These are phyloP conservation scores for Neurospora sp. DNA, from an alignment of 495 filamentous ascomycete species.

Conservation along the genomic window DNA sequence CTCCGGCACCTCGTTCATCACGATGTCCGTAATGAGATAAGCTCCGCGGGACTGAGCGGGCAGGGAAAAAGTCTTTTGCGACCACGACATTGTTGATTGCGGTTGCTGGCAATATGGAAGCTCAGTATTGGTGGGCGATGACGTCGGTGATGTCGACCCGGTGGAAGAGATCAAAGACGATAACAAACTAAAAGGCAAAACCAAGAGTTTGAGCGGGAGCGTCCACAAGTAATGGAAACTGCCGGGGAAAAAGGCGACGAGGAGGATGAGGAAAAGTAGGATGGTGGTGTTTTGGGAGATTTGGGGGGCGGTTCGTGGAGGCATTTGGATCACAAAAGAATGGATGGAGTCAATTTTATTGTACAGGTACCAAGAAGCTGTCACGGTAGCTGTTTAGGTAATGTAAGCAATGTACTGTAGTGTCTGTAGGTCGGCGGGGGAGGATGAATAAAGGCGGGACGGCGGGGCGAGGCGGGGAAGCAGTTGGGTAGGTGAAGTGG, in stretches of 20 bases:
- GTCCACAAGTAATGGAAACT: constrained; percentile 40
- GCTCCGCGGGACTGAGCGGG: constrained; percentile 64
- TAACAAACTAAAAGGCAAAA: constrained; percentile 11
- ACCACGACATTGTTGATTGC: constrained; percentile 52
- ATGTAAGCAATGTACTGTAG: background rate
- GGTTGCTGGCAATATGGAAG: constrained; percentile 6
- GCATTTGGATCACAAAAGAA: background rate
- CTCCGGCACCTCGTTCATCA: constrained; percentile 61
- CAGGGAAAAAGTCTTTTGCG: constrained; percentile 70
- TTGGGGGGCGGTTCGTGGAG: constrained; percentile 3
- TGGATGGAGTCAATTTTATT: background rate
- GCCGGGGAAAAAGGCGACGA: constrained; percentile 45
- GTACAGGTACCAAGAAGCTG: background rate
- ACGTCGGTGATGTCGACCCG: background rate
- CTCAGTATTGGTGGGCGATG: background rate
- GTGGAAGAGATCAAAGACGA: constrained; percentile 2
- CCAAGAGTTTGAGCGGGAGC: constrained; percentile 26
- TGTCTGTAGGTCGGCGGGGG: background rate
- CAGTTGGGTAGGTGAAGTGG: background rate
- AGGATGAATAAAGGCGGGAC: background rate
- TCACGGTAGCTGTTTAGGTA: background rate
- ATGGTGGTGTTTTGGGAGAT: constrained; percentile 24
- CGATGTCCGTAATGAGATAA: constrained; percentile 76
- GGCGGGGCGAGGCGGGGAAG: background rate
- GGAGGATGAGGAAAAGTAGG: constrained; percentile 37